Base-by-base conservation (phyloP, 345 rosid species). In the Eucalyptus urophylla region DNA sequence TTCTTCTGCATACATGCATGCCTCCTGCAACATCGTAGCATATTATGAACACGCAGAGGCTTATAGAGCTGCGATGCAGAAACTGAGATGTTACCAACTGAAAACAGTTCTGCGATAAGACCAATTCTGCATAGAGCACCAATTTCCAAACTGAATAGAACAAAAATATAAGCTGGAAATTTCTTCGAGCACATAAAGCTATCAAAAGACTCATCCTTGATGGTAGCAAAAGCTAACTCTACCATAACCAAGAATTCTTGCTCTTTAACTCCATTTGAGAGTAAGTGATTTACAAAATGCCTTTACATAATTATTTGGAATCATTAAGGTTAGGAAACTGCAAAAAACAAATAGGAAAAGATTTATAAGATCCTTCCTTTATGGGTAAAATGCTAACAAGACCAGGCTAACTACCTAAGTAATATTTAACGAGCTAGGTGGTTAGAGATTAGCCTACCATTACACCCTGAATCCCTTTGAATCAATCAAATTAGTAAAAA, bases 1-100 rank as follows among this genome's bases (percentile, higher is more conserved):
- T 92, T 95, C 99, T 92, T 92, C 95, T 37, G 98, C 98, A 93
- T 93, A 96, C 7, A 60, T 86, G 88, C 91, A 93, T 67, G 95
- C 99, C 51, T 95, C 99, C 99, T 96, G 96, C 91, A 93, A 91
- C 92, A 89, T 86, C 58, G 76, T 80, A 76, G 29, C 49, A n/a
- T 14, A 47, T 87, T 7, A 50, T 89, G 45, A 72, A 72, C 83
- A 72, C 1, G 1, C 22, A 33, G 45, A 72, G 45, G 81, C 22
- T 72, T 72, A 19, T 21, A 72, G 83, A 72, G 83, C 83, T 37
- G 83, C 3, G 7, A 72, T 37, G 83, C 83, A 72, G 27, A 72
- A 37, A 72, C 45, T 37, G 27, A 72, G 83, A 37, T 72, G 83
- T 37, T 2, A 72, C 45, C 45, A 21, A 72, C 83, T 37, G 3